phyloP scores from a whole-genome alignment of 2,329 filamentous ascomycete genomes.

The Cladosporium sp. region DNA sequence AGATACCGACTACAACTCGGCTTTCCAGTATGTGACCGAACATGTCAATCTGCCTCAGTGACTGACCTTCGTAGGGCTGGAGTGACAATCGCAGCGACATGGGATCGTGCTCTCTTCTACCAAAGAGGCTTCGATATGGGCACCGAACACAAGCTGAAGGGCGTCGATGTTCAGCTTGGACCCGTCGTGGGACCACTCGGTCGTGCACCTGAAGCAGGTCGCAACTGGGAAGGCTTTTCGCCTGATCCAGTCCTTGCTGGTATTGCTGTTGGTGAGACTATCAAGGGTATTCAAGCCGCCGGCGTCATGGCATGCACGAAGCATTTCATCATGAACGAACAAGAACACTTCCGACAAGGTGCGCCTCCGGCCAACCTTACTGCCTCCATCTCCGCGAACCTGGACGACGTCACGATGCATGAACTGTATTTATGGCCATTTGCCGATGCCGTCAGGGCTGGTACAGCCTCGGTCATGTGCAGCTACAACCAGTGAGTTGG shows the following conservation, averaged over 20 bases:
- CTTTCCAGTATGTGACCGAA: conserved; percentile 57
- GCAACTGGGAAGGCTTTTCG: conserved; percentile 36
- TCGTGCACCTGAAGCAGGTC: conserved; percentile 34
- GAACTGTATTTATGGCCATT: conserved; percentile 63
- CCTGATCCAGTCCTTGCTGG: conserved; percentile 35
- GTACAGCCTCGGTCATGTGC: conserved; percentile 70
- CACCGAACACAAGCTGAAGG: conserved; percentile 38
- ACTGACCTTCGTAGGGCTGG: conserved; percentile 55
- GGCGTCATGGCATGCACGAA: conserved; percentile 54
- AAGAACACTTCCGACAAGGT: conserved; percentile 44
- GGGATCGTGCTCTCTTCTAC: conserved; percentile 42
- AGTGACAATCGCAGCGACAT: conserved; percentile 76
- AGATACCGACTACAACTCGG: conserved; percentile 39
- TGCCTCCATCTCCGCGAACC: conserved; percentile 51
- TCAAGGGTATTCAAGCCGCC: conserved; percentile 45
- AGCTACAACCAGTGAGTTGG: conserved; percentile 65
- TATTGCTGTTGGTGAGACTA: conserved; percentile 32
- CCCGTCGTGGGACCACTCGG: conserved; percentile 51
- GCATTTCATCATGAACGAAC: conserved; percentile 37
- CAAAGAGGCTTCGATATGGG: conserved; percentile 40
- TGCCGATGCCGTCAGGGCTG: conserved; percentile 66
- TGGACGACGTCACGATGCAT: conserved; percentile 47
- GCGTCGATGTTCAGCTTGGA: conserved; percentile 36
- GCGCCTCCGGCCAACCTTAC: conserved; percentile 58
- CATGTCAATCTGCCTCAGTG: too few species aligned